phyloP scores from a whole-genome alignment of 495 filamentous ascomycete genomes.

The Hamigera avellanea region DNA sequence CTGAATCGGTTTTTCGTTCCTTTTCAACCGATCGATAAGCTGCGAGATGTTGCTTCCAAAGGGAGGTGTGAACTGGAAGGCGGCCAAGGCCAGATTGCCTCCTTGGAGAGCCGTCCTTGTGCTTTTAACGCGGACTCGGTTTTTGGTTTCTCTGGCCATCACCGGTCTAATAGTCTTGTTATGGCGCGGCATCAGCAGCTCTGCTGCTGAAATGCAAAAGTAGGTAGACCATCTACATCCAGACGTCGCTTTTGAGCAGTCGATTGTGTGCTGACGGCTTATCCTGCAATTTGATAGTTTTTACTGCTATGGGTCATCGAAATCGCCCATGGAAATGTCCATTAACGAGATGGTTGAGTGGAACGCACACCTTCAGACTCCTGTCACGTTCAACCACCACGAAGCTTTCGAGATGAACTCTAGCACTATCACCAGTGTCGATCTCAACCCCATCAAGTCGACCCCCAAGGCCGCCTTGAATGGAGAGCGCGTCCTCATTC shows the following conservation, averaged over 20 bases:
- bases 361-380: slow-evolving; percentile 79
- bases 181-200: slow-evolving; percentile 78
- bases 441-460: slow-evolving; percentile 80
- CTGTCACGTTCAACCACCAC: slow-evolving; percentile 93
- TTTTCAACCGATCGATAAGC: not conserved
- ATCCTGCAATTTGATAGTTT: slow-evolving; percentile 46
- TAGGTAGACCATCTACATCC: slow-evolving; percentile 26
- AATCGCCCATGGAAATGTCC: slow-evolving; percentile 87
- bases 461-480: slow-evolving; percentile 65
- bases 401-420: slow-evolving; percentile 74
- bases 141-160: slow-evolving; percentile 63
- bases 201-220: slow-evolving; percentile 87
- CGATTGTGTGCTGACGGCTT: slow-evolving; percentile 8
- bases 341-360: slow-evolving; percentile 81
- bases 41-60: slow-evolving; percentile 65
- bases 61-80: slow-evolving; percentile 88
- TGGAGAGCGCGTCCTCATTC: slow-evolving; percentile 82
- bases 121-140: slow-evolving; percentile 66
- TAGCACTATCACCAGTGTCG: slow-evolving; percentile 59
- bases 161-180: slow-evolving; percentile 66
- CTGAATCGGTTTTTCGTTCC: not conserved
- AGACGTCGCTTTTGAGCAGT: slow-evolving; percentile 1
- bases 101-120: slow-evolving; percentile 70
- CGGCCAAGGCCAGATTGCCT: slow-evolving; percentile 68
- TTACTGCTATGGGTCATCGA: slow-evolving; percentile 91